phyloP scores from a whole-genome alignment of 805 yeast genomes.

The Zygosaccharomyces rouxii region DNA sequence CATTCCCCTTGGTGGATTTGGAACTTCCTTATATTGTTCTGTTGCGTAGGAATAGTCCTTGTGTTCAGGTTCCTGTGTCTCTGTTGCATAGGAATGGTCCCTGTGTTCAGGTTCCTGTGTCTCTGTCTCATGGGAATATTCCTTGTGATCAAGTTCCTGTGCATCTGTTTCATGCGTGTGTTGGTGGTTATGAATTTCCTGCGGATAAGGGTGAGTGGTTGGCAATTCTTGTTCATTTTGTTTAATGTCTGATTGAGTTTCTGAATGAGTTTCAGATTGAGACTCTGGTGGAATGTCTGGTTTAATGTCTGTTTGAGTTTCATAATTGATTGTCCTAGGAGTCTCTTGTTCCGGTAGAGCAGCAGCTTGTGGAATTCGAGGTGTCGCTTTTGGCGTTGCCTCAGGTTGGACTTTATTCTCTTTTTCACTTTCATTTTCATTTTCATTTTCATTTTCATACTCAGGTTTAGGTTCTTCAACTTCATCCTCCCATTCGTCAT shows the following conservation, averaged over 20 bases:
- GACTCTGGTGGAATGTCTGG: no score
- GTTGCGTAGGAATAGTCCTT: no score
- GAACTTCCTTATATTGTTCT: background rate
- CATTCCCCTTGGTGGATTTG: background rate
- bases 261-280: background rate
- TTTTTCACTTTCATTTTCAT: background rate
- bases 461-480: background rate
- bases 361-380: background rate
- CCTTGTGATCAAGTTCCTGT: no score
- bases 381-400: background rate
- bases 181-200: background rate
- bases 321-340: background rate
- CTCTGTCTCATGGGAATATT: no score
- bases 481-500: conserved; percentile 14
- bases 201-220: background rate
- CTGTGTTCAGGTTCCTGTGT: no score
- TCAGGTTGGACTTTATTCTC: no score
- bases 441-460: background rate
- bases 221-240: background rate
- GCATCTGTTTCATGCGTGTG: background rate
- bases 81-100: no score
- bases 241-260: background rate
- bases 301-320: background rate
- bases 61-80: no score
- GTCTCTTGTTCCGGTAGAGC: conserved; percentile 1